phyloP scores from a whole-genome alignment of 2,329 filamentous ascomycete genomes.

The Aspergillus hortae region DNA sequence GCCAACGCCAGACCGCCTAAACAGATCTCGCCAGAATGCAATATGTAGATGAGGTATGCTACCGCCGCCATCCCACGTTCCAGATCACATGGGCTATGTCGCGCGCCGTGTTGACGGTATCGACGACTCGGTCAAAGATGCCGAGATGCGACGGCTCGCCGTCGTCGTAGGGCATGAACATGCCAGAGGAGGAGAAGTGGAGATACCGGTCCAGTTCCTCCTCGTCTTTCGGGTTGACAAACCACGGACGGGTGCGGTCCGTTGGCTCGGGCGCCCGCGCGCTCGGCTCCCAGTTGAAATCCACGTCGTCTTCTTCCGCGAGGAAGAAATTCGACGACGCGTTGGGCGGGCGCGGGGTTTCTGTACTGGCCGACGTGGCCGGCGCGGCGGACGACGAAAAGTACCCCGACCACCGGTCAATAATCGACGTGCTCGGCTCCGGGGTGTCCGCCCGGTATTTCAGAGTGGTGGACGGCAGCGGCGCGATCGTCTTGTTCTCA shows the following conservation, averaged over 20 bases:
- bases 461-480: conserved; percentile 78
- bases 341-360: conserved; percentile 71
- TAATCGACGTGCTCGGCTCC: conserved; percentile 45
- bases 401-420: conserved; percentile 40
- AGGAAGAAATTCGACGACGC: conserved; percentile 64
- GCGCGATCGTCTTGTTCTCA: conserved; percentile 83
- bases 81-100: conserved; percentile 65
- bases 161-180: conserved; percentile 87
- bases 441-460: conserved; percentile 79
- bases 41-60: conserved; percentile 16
- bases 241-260: conserved; percentile 28
- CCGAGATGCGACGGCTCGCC: conserved; percentile 61
- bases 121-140: conserved; percentile 73
- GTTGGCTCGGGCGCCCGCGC: conserved; percentile 12
- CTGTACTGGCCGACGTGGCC: conserved; percentile 70
- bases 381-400: conserved; percentile 32
- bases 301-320: conserved; percentile 52
- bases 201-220: conserved; percentile 61
- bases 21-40: background rate
- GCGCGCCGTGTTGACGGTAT: conserved; percentile 66
- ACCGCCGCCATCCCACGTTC: conserved; percentile 63
- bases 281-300: conserved; percentile 43
- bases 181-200: conserved; percentile 76
- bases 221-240: conserved; percentile 41
- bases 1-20: background rate